Conservation (phyloP, 495 filamentous ascomycete species). For the Gamarada debralockiae region DNA sequence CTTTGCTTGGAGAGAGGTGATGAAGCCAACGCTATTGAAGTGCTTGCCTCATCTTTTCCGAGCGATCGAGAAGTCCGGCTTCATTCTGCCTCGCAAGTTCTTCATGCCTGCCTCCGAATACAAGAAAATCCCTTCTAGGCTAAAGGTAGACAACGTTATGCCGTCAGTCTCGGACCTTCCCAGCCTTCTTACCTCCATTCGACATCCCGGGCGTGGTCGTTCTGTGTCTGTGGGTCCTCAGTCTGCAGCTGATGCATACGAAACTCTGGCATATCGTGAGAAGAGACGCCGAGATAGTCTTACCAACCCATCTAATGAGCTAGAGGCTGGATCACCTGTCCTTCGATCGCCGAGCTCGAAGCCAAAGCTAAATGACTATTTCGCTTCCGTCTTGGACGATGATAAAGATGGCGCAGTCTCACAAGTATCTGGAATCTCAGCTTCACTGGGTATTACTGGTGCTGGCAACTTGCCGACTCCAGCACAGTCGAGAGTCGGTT, state of each 20-base stretch:
- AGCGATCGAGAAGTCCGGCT: slow-evolving; percentile 71
- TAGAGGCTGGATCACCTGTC: neutral
- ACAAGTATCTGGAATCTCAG: slow-evolving; percentile 23
- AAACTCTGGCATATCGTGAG: slow-evolving; percentile 90
- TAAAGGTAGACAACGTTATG: slow-evolving; percentile 81
- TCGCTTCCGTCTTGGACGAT: neutral
- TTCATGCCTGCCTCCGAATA: slow-evolving; percentile 91
- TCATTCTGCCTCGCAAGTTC: slow-evolving; percentile 77
- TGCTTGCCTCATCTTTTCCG: slow-evolving; percentile 83
- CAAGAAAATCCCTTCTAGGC: slow-evolving; percentile 70
- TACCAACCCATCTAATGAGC: slow-evolving; percentile 5
- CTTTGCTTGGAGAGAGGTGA: slow-evolving; percentile 83
- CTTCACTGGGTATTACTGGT: slow-evolving; percentile 2
- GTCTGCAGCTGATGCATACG: slow-evolving; percentile 92
- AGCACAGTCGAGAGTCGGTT: slow-evolving; percentile 39
- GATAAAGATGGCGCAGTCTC: slow-evolving; percentile 18
- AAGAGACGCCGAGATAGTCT: slow-evolving; percentile 68
- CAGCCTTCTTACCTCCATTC: slow-evolving; percentile 69
- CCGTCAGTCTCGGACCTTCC: slow-evolving; percentile 83
- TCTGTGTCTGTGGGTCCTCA: slow-evolving; percentile 90
- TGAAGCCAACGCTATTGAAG: slow-evolving; percentile 77
- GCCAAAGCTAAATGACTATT: neutral
- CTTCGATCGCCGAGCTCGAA: slow-evolving; percentile 1
- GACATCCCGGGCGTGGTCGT: slow-evolving; percentile 71
- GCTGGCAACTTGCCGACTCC: slow-evolving; percentile 18